Evolutionary conservation across 306 rosid genomes (phyloP).

Genomic region (Dryas alaskensis): DNA sequence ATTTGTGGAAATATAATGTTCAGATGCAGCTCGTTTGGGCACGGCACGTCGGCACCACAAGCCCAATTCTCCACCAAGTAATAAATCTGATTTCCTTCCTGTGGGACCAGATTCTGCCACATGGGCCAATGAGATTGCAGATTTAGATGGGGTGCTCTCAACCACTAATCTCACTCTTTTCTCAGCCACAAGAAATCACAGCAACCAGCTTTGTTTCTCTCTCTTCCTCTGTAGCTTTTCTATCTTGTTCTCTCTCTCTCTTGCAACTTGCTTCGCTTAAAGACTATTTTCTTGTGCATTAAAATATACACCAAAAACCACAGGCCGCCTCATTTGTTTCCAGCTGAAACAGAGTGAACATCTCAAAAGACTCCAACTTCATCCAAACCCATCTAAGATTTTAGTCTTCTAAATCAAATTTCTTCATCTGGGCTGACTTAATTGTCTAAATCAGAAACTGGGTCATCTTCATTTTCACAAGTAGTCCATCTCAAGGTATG

Average conservation of each 20-base stretch:
- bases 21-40: neutral
- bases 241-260: neutral
- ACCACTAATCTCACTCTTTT: slow-evolving; percentile 47
- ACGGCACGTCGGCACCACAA: slow-evolving; percentile 6
- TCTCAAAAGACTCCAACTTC: neutral
- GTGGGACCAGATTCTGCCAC: slow-evolving; percentile 25
- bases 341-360: neutral
- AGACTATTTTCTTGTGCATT: neutral
- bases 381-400: neutral
- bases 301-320: slow-evolving; percentile 16
- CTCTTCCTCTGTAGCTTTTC: neutral
- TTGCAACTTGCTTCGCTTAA: slow-evolving; percentile 15
- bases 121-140: slow-evolving; percentile 33
- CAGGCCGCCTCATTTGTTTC: slow-evolving; percentile 28
- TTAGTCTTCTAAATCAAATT: neutral
- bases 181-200: slow-evolving; percentile 56
- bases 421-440: slow-evolving; percentile 29
- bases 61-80: slow-evolving; percentile 8
- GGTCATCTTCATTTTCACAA: slow-evolving; percentile 13
- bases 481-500: slow-evolving; percentile 28
- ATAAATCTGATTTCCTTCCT: neutral
- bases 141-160: slow-evolving; percentile 51
- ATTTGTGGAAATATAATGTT: neutral
- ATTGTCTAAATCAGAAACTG: slow-evolving; percentile 22
- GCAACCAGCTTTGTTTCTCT: neutral